A percentile compares a stretch with the other conserved stretches of the same genome.
phyloP scores from a whole-genome alignment of 2,329 filamentous ascomycete genomes.

The Colletotrichum paranaense region DNA sequence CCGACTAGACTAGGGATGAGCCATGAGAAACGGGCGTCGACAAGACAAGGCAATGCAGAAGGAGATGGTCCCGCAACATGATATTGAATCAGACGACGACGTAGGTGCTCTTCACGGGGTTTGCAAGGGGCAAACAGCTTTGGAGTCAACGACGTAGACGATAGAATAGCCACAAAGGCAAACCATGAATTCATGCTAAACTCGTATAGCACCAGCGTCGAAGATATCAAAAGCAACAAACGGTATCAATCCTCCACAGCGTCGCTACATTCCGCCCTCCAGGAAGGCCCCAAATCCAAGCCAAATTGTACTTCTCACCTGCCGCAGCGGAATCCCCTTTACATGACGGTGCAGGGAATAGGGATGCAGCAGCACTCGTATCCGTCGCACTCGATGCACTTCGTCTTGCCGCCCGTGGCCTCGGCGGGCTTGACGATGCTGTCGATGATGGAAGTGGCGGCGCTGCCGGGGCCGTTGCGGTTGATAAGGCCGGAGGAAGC shows the following conservation, averaged over 20 bases:
- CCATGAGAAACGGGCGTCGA: neutral
- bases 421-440: conserved; percentile 62
- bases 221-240: neutral
- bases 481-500: conserved; percentile 47
- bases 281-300: neutral
- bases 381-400: conserved; percentile 62
- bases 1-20: neutral
- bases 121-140: neutral
- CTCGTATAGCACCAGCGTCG: neutral
- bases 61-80: neutral
- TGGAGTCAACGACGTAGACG: neutral
- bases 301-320: neutral
- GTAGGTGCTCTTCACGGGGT: neutral
- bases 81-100: neutral
- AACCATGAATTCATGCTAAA: conserved; percentile 12
- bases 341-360: conserved; percentile 63
- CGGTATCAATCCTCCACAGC: neutral
- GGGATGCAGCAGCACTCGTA: conserved; percentile 67
- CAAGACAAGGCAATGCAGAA: neutral
- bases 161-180: neutral
- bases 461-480: conserved; percentile 59
- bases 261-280: neutral
- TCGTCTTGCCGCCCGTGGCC: conserved; percentile 53
- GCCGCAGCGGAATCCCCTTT: conserved; percentile 36
- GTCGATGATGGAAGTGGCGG: conserved; percentile 60